Percentiles rank a stretch among this genome's conserved stretches.
These are phyloP conservation scores for Cercospora nicotianae DNA, from an alignment of 2,329 filamentous ascomycete genomes.

Conservation along the genomic window DNA sequence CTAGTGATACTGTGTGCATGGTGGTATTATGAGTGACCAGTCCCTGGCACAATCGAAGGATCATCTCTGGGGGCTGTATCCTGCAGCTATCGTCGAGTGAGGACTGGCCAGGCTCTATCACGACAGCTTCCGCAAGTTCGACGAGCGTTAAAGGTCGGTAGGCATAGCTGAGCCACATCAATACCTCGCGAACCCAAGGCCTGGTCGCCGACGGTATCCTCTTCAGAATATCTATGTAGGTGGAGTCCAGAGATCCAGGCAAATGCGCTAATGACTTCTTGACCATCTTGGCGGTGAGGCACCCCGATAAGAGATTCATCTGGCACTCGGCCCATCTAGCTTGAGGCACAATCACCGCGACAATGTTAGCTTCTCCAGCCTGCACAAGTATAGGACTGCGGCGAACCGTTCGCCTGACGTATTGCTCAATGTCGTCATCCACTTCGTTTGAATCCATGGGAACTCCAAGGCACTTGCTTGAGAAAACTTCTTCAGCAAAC, in stretches of 20 bases:
- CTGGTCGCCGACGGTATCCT: background rate
- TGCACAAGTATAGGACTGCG: background rate
- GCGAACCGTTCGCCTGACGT: background rate
- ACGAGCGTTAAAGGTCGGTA: background rate
- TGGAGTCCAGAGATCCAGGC: background rate
- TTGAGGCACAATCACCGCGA: background rate
- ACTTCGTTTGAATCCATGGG: background rate
- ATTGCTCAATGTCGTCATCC: background rate
- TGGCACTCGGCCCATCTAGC: background rate
- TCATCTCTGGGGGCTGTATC: background rate
- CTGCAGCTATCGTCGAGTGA: background rate
- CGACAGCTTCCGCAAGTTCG: background rate
- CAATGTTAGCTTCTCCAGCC: background rate
- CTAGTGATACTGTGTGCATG: background rate
- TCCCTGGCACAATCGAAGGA: background rate
- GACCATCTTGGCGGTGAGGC: background rate
- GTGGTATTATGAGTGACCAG: background rate
- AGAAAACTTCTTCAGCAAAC: fast-evolving
- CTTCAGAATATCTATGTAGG: background rate
- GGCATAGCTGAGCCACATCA: background rate
- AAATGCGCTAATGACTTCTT: background rate
- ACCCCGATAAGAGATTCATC: background rate
- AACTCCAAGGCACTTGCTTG: background rate
- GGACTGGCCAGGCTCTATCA: background rate
- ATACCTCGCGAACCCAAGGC: background rate